These are phyloP conservation scores for Amanita exitialis DNA, from an alignment of 768 basidiomycete species.

Conservation along the genomic window DNA sequence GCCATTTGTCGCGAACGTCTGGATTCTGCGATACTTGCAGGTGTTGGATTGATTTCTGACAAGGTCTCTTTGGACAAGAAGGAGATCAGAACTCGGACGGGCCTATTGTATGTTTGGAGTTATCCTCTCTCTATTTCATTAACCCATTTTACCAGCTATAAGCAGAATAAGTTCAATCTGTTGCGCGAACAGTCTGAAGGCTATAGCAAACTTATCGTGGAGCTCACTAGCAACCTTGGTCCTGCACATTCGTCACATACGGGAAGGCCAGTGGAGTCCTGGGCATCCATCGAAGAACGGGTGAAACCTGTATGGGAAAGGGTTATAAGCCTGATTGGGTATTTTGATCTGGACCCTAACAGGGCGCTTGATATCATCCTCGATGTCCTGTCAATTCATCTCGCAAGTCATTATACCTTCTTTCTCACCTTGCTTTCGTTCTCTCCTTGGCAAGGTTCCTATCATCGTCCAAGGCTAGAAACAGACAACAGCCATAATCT, in stretches of 20 bases:
- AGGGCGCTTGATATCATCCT: slow-evolving; percentile 89
- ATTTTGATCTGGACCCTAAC: slow-evolving; percentile 95
- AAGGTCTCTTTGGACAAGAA: slow-evolving; percentile 62
- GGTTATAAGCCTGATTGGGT: slow-evolving; percentile 83
- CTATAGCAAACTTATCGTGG: slow-evolving; percentile 84
- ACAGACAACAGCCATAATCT: slow-evolving; percentile 29
- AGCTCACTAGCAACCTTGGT: slow-evolving; percentile 71
- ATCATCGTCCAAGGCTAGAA: slow-evolving; percentile 21
- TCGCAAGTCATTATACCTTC: slow-evolving; percentile 78
- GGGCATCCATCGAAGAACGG: slow-evolving; percentile 47
- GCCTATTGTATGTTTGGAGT: slow-evolving; percentile 56
- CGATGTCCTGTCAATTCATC: slow-evolving; percentile 78
- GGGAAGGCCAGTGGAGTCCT: slow-evolving; percentile 54
- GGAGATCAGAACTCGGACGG: slow-evolving; percentile 72
- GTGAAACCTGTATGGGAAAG: slow-evolving; percentile 71
- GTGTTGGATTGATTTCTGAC: slow-evolving; percentile 61
- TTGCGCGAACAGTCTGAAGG: slow-evolving; percentile 97
- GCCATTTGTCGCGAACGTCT: slow-evolving; percentile 65
- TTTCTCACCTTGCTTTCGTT: slow-evolving; percentile 79
- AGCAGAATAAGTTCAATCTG: slow-evolving; percentile 97
- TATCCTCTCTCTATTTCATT: not conserved
- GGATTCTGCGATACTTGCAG: slow-evolving; percentile 53
- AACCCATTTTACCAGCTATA: slow-evolving; percentile 51
- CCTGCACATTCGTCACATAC: slow-evolving; percentile 62
- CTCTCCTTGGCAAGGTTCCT: slow-evolving; percentile 79